phyloP scores from a whole-genome alignment of 1,139 yeast species.

The Lodderomyces pseudojiufengensis region DNA sequence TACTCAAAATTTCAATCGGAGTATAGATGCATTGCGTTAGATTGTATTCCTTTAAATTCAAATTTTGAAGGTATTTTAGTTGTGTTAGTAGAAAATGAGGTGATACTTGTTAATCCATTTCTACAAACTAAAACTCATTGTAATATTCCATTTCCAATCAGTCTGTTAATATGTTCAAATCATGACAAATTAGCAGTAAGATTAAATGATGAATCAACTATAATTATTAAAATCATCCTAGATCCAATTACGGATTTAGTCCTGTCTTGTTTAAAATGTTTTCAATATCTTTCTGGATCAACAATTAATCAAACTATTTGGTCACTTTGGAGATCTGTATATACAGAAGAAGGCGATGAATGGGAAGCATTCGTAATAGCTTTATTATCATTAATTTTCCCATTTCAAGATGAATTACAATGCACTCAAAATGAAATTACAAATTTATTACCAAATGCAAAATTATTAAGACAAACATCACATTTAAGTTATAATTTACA shows the following conservation, averaged over 20 bases:
- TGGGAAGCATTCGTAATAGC: constrained; percentile 64
- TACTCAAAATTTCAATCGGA: constrained; percentile 33
- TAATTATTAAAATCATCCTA: constrained; percentile 35
- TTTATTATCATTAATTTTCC: constrained; percentile 45
- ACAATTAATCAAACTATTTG: constrained; percentile 54
- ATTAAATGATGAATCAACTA: constrained; percentile 22
- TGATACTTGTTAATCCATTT: constrained; percentile 64
- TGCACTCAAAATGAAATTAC: constrained; percentile 34
- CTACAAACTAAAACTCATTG: constrained; percentile 46
- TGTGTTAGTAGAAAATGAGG: constrained; percentile 26
- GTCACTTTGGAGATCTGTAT: constrained; percentile 63
- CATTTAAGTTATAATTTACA: constrained; percentile 36
- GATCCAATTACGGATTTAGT: constrained; percentile 48
- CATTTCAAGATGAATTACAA: constrained; percentile 25
- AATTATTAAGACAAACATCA: constrained; percentile 24
- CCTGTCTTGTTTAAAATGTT: constrained; percentile 41
- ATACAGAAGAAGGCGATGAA: constrained; percentile 42
- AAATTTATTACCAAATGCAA: constrained; percentile 35
- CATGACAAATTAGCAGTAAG: constrained; percentile 28
- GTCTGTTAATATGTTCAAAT: constrained; percentile 20
- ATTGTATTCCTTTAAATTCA: constrained; percentile 38
- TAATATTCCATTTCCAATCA: constrained; percentile 23
- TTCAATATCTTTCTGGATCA: constrained; percentile 56
- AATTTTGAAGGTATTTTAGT: constrained; percentile 42
- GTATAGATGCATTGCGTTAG: constrained; percentile 35